Percentiles rank a stretch among this genome's conserved stretches.
phyloP scores from a whole-genome alignment of 2,329 filamentous ascomycete genomes.

The Seiridium unicorne region DNA sequence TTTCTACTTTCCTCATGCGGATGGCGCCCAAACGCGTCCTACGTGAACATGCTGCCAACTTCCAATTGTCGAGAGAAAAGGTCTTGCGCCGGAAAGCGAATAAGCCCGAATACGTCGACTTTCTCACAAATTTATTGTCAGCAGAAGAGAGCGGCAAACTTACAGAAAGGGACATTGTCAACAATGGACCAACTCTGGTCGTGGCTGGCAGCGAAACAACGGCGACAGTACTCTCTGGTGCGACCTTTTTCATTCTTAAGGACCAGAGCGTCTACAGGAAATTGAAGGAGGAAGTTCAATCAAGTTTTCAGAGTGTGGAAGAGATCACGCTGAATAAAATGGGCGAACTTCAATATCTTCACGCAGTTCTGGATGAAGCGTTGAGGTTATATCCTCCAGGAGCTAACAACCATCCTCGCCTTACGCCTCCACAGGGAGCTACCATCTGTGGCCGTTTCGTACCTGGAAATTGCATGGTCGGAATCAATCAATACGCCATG shows the following conservation, averaged over 20 bases:
- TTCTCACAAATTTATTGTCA: background rate
- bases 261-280: conserved; percentile 24
- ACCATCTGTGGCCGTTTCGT: conserved; percentile 15
- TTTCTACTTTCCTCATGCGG: background rate
- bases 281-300: conserved; percentile 35
- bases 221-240: conserved; percentile 38
- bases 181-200: background rate
- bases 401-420: conserved; percentile 14
- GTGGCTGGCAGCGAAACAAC: conserved; percentile 44
- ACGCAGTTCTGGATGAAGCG: conserved; percentile 37
- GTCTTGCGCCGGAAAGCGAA: background rate
- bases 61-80: background rate
- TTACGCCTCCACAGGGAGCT: conserved; percentile 13
- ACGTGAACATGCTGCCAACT: background rate
- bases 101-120: background rate
- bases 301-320: conserved; percentile 29
- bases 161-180: conserved; percentile 5
- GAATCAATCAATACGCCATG: conserved; percentile 25
- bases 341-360: conserved; percentile 31
- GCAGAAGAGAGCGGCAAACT: conserved; percentile 1
- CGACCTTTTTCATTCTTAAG: conserved; percentile 36
- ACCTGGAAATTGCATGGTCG: conserved; percentile 24
- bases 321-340: conserved; percentile 34
- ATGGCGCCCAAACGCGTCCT: background rate
- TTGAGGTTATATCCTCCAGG: conserved; percentile 36